A percentile compares a stretch with the other conserved stretches of the same genome.
These are phyloP conservation scores for Casaregolazyma suthepensis DNA, from an alignment of 1,139 yeast genomes.

Conservation along the genomic window DNA sequence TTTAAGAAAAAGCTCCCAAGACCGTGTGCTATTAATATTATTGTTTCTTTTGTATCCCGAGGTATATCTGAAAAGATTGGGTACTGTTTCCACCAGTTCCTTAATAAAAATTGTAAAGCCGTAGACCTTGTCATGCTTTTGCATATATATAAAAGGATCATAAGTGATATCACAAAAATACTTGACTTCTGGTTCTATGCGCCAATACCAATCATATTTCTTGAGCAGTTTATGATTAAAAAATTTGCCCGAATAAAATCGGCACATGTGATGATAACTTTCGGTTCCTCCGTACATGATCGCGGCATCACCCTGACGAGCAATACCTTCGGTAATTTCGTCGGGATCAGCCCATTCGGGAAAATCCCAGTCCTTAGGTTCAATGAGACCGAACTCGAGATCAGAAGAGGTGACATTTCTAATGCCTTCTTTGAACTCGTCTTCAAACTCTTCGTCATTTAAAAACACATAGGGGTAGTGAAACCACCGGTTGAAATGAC, in stretches of 20 bases:
- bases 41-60: conserved; percentile 49
- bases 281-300: conserved; percentile 75
- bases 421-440: conserved; percentile 52
- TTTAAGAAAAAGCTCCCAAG: conserved; percentile 34
- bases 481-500: conserved; percentile 87
- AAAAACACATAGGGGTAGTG: conserved; percentile 85
- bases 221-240: conserved; percentile 62
- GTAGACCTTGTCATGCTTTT: conserved; percentile 57
- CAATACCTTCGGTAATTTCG: conserved; percentile 47
- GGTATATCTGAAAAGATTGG: conserved; percentile 70
- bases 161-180: conserved; percentile 86
- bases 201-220: conserved; percentile 83
- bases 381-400: conserved; percentile 60
- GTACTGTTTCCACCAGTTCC: conserved; percentile 74
- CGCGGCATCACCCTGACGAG: conserved; percentile 71
- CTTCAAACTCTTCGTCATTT: conserved; percentile 68
- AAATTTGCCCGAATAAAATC: conserved; percentile 74
- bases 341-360: conserved; percentile 35
- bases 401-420: conserved; percentile 45
- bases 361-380: conserved; percentile 53
- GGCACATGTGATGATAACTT: conserved; percentile 65
- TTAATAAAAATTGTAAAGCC: conserved; percentile 75
- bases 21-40: conserved; percentile 44
- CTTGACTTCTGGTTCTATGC: conserved; percentile 87
- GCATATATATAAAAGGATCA: conserved; percentile 86